Conservation (phyloP, 192 early-diverging fungal genomes). For the Linnemannia exigua region DNA sequence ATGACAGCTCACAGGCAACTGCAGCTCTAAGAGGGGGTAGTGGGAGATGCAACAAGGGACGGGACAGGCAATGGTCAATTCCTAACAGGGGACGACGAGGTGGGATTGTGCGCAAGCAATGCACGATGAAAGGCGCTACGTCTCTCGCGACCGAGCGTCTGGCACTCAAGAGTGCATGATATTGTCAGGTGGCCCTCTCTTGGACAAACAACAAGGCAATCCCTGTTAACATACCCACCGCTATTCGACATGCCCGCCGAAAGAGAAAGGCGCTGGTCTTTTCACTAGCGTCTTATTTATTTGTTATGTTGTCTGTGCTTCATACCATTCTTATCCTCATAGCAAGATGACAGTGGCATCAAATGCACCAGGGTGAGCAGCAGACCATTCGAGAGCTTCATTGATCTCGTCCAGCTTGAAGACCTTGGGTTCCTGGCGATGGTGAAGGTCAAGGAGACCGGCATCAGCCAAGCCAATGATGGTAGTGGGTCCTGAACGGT, state of each 20-base stretch:
- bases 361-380: neutral
- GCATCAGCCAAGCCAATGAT: conserved; percentile 43
- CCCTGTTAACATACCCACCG: neutral
- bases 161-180: no score
- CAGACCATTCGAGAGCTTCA: conserved; percentile 24
- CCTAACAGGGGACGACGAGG: no score
- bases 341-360: conserved; percentile 4
- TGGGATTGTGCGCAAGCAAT: no score
- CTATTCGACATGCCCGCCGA: neutral
- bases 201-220: neutral
- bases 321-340: neutral
- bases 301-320: neutral
- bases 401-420: conserved; percentile 23
- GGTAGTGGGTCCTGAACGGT: conserved; percentile 16
- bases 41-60: no score
- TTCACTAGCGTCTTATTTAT: neutral
- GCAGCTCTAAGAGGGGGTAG: no score
- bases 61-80: no score
- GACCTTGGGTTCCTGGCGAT: neutral
- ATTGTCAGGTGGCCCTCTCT: neutral
- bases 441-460: conserved; percentile 30
- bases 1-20: neutral
- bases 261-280: neutral
- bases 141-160: no score
- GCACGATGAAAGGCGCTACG: no score